phyloP scores from a whole-genome alignment of 1,284 basidiomycete genomes.

The Ustilago tritici region DNA sequence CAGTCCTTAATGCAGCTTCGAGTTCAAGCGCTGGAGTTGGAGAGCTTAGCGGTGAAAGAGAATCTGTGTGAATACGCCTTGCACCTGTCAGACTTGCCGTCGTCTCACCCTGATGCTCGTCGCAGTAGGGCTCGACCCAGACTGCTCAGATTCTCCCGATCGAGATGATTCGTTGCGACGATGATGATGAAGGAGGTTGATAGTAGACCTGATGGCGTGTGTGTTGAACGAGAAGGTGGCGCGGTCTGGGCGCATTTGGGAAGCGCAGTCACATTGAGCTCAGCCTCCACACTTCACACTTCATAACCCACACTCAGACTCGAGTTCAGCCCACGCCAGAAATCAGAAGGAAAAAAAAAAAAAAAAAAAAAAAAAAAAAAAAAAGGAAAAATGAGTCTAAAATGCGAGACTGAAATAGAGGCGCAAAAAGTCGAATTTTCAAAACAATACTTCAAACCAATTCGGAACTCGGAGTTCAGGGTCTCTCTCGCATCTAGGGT shows the following conservation, averaged over 20 bases:
- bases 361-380: neutral
- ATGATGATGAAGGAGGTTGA: neutral
- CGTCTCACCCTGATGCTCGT: neutral
- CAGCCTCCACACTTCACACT: conserved; percentile 6
- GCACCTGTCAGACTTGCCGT: neutral
- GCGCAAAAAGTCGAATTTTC: conserved; percentile 1
- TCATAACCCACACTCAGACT: conserved; percentile 15
- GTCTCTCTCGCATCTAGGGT: neutral
- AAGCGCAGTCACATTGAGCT: conserved; percentile 16
- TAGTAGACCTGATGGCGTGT: neutral
- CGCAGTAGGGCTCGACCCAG: neutral
- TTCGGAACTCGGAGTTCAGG: conserved; percentile 12
- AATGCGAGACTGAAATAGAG: conserved; percentile 11
- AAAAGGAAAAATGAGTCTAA: conserved; percentile 5
- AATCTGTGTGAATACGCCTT: neutral
- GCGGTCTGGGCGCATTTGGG: neutral
- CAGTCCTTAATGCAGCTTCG: neutral
- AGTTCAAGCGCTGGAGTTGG: neutral
- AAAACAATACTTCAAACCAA: neutral
- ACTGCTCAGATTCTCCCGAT: neutral
- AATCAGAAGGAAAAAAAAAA: neutral
- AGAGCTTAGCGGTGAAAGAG: neutral
- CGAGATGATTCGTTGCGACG: too few relatives aligned
- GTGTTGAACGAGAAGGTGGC: neutral
- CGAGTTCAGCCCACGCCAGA: neutral